Evolutionary conservation across 2,329 filamentous ascomycete genomes (phyloP), one percentile per base, ranked within the genome.

Genomic region (Fusarium lyarnte): DNA sequence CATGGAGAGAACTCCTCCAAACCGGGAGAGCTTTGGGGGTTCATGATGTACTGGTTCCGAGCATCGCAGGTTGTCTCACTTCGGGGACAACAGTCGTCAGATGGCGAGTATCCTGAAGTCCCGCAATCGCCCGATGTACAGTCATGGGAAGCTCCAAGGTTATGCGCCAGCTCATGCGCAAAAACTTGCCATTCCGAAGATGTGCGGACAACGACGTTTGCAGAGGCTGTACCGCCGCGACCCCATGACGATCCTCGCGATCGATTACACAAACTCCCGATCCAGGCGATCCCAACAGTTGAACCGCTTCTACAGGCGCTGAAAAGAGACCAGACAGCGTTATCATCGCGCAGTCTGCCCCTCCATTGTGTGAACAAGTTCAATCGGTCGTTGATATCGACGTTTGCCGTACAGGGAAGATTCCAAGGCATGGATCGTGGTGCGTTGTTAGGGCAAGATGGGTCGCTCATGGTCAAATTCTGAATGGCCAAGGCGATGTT

Each of bases 121-220:
- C 52, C 43, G 2, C 73, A 75, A 2, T 73, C 66, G 0, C 52
- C 47, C 5, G 68, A 61, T 1, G 68, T 74, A 23, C 73, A 75
- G 13, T 75, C 73, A 5, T 75, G 73, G 11, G 62, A 38, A 1
- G 73, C 73, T 3, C 73, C 73, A 38, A 75, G 66, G 39, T 75
- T 75, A 80, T 97, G 94, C 2, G 93, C 94, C 5, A 91, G 90
- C 81, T 97, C 94, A 78, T 97, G 94, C 27, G 94, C 94, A 80
- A 97, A 92, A 66, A 97, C 92, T 78, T 97, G 93, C 94, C 94
- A 97, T 78, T 96, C 93, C 6, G 89, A 91, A 21, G 87, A 85
- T 0, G 93, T 96, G 55, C 90, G 89, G 10, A 94, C 89, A 21
- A 97, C 92, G 3, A 76, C 72, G 77, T 97, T 94, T 23, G 94